A percentile compares a stretch with the other conserved stretches of the same genome.
Evolutionary conservation across 306 rosid genomes (phyloP).

Genomic region (Mimosa bimucronata): DNA sequence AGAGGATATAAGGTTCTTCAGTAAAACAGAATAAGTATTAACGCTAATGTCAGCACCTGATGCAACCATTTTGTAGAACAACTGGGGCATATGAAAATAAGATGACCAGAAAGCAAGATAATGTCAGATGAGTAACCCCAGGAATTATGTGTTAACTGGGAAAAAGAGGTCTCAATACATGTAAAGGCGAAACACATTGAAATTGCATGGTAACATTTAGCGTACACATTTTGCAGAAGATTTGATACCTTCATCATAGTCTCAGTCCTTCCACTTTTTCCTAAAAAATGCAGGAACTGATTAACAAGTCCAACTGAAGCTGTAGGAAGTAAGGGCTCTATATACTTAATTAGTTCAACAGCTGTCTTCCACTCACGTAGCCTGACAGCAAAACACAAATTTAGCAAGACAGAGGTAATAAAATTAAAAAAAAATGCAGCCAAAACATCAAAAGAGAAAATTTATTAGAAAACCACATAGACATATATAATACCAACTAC

Average conservation of each 20-base stretch:
- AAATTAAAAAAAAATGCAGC: conserved; percentile 20
- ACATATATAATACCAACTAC: conserved; percentile 16
- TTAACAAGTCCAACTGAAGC: conserved; percentile 71
- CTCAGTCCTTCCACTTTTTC: conserved; percentile 86
- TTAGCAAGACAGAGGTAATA: conserved; percentile 41
- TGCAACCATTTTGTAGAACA: conserved; percentile 80
- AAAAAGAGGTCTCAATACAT: conserved; percentile 19
- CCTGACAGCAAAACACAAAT: conserved; percentile 51
- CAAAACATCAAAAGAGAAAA: conserved; percentile 30
- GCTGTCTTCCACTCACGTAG: conserved; percentile 88
- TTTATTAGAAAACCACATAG: conserved; percentile 26
- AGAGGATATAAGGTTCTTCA: conserved; percentile 80
- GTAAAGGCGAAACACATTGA: conserved; percentile 36
- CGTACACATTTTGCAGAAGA: conserved; percentile 28
- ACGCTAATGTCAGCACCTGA: conserved; percentile 66
- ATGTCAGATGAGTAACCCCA: neutral
- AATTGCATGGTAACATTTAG: conserved; percentile 25
- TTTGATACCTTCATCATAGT: conserved; percentile 80
- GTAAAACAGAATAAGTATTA: conserved; percentile 74
- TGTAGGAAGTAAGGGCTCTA: conserved; percentile 75
- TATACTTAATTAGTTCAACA: conserved; percentile 62
- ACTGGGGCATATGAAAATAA: conserved; percentile 50
- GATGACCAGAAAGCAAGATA: conserved; percentile 27
- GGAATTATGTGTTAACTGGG: neutral
- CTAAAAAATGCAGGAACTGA: conserved; percentile 75